Evolutionary conservation across 371 early-diverging fungal genomes (phyloP).

Genomic region (Mucor sp.): DNA sequence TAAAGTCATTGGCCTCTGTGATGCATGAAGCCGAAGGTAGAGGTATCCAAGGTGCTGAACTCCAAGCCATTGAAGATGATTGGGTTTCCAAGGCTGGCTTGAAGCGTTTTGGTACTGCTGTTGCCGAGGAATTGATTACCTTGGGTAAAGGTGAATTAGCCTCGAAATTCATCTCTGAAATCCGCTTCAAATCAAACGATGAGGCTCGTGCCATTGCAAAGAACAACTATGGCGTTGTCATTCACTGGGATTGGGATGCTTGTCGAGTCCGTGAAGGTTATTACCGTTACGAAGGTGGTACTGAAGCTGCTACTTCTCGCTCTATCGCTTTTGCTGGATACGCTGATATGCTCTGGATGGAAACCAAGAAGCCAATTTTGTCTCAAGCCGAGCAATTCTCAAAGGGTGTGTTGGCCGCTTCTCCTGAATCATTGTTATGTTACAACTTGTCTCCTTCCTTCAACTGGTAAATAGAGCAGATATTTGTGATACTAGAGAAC

Average conservation of each 20-base stretch:
- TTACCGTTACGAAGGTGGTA: slow-evolving; percentile 96
- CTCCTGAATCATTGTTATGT: slow-evolving; percentile 74
- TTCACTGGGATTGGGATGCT: slow-evolving; percentile 92
- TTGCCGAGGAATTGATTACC: slow-evolving; percentile 74
- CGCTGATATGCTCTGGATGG: slow-evolving; percentile 98
- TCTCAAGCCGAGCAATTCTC: slow-evolving; percentile 94
- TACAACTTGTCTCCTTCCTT: slow-evolving; percentile 98
- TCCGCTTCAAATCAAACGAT: slow-evolving; percentile 71
- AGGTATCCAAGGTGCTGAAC: slow-evolving; percentile 76
- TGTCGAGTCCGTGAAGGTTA: slow-evolving; percentile 95
- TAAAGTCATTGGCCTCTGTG: slow-evolving; percentile 73
- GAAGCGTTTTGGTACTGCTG: slow-evolving; percentile 83
- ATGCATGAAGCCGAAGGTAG: slow-evolving; percentile 81
- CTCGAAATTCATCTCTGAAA: slow-evolving; percentile 58
- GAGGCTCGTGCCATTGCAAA: slow-evolving; percentile 85
- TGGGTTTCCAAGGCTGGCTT: slow-evolving; percentile 89
- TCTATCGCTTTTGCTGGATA: slow-evolving; percentile 91
- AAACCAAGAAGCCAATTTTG: slow-evolving; percentile 93
- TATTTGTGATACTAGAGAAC: neutral
- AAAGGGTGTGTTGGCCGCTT: slow-evolving; percentile 70
- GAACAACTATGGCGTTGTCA: slow-evolving; percentile 72
- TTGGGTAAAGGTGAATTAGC: slow-evolving; percentile 50
- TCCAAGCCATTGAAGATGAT: slow-evolving; percentile 85
- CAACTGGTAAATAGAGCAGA: slow-evolving; percentile 88
- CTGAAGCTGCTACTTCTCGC: slow-evolving; percentile 88